Percentiles rank a stretch among this genome's conserved stretches.
Conservation (phyloP, 129 eudicot species). For the Chrysanthemum lavandulifolium region DNA sequence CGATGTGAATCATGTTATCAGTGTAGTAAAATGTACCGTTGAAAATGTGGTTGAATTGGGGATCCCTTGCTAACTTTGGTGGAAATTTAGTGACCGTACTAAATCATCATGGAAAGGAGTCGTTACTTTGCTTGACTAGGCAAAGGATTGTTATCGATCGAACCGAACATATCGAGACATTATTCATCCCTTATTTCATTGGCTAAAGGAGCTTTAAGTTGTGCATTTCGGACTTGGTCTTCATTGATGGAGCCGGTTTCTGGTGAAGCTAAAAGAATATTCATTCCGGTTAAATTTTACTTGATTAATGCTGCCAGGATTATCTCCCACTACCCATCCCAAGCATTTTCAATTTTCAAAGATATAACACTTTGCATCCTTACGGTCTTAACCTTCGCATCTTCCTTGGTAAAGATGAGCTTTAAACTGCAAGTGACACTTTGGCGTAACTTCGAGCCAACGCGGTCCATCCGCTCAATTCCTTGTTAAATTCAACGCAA, state of each 20-base stretch:
- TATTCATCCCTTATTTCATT: conserved; percentile 63
- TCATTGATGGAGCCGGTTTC: conserved; percentile 44
- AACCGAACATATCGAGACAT: conserved; percentile 61
- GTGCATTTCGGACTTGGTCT: conserved; percentile 78
- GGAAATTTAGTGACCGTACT: conserved; percentile 75
- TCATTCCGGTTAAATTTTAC: conserved; percentile 86
- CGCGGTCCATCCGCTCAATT: conserved; percentile 79
- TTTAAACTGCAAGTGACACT: conserved; percentile 39
- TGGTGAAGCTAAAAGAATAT: conserved; percentile 72
- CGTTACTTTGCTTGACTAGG: conserved; percentile 79
- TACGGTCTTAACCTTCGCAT: conserved; percentile 58
- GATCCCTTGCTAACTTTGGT: conserved; percentile 66
- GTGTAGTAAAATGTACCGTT: conserved; percentile 46
- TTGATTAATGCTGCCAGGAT: conserved; percentile 92
- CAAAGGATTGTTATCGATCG: conserved; percentile 59
- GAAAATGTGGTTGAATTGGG: conserved; percentile 79
- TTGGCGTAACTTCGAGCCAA: conserved; percentile 77
- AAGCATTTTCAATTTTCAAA: conserved; percentile 56
- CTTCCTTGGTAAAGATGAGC: conserved; percentile 50
- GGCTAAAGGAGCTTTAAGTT: conserved; percentile 63
- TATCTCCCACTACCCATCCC: conserved; percentile 74
- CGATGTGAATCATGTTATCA: conserved; percentile 39
- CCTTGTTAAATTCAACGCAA: conserved; percentile 71
- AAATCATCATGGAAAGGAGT: conserved; percentile 98
- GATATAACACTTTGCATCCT: conserved; percentile 63